These are phyloP conservation scores for Xylaria sp. DNA, from an alignment of 2,329 filamentous ascomycete species.

Conservation along the genomic window DNA sequence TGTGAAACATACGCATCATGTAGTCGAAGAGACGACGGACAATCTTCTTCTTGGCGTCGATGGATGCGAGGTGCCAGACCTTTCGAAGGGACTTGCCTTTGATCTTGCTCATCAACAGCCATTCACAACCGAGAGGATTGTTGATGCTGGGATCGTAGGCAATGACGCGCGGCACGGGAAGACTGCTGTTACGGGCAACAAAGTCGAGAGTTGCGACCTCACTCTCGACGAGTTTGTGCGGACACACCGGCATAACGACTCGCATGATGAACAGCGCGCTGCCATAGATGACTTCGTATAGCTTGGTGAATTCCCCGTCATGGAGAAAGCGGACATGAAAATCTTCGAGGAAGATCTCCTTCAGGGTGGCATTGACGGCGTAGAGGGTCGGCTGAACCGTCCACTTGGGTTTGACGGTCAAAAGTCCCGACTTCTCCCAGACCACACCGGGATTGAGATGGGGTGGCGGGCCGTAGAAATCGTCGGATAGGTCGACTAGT, in stretches of 20 bases:
- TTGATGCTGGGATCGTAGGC: conserved; percentile 22
- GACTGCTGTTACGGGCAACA: conserved; percentile 21
- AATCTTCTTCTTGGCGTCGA: conserved; percentile 27
- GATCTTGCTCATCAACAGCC: conserved; percentile 30
- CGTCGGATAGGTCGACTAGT: too few relatives aligned
- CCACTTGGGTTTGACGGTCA: conserved; percentile 18
- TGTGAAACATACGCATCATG: conserved; percentile 12
- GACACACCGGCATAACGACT: conserved; percentile 26
- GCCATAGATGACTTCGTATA: conserved; percentile 24
- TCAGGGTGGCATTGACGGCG: conserved; percentile 24
- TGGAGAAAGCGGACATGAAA: conserved; percentile 17
- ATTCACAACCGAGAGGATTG: conserved; percentile 30
- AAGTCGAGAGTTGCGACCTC: conserved; percentile 31
- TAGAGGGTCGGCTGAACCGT: conserved; percentile 21
- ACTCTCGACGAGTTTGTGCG: conserved; percentile 26
- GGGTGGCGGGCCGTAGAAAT: too few relatives aligned
- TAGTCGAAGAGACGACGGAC: conserved; percentile 28
- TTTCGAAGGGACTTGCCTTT: conserved; percentile 26
- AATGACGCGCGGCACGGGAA: conserved; percentile 26
- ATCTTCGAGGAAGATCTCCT: conserved; percentile 6
- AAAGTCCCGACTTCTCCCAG: conserved; percentile 13
- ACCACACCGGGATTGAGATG: conserved; percentile 12
- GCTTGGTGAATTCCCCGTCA: conserved; percentile 23
- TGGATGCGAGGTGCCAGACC: conserved; percentile 24
- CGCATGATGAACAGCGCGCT: conserved; percentile 32